Percentiles rank a stretch among this genome's conserved stretches.
Conservation (phyloP, 305 asterid species). For the Solanum chacoense region DNA sequence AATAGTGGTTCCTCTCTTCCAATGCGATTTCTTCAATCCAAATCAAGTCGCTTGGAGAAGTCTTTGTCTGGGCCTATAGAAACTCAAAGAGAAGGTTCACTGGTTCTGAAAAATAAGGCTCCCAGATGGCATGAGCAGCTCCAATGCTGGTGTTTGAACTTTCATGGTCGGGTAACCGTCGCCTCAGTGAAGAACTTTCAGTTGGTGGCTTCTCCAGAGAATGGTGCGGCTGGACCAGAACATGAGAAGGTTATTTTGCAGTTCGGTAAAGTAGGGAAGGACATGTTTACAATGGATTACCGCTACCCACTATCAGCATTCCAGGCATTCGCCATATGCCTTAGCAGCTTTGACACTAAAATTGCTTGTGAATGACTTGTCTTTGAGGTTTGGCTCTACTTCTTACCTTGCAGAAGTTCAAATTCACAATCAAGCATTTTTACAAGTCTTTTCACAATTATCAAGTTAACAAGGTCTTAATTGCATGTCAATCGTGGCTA, state of each 20-base stretch:
- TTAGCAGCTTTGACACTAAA: slow-evolving; percentile 91
- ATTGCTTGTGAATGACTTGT: slow-evolving; percentile 61
- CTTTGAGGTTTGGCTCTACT: background rate
- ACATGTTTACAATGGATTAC: slow-evolving; percentile 85
- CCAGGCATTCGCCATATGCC: slow-evolving; percentile 85
- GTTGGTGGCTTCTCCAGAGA: slow-evolving; percentile 75
- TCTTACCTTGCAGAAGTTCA: background rate
- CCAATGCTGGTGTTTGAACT: slow-evolving; percentile 96
- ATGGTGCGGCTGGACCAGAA: slow-evolving; percentile 47
- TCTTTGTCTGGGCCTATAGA: slow-evolving; percentile 25
- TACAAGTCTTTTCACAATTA: background rate
- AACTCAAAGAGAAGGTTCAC: slow-evolving; percentile 28
- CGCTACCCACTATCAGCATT: slow-evolving; percentile 77
- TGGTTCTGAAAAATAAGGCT: slow-evolving; percentile 63
- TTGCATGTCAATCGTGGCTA: background rate
- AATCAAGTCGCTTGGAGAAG: slow-evolving; percentile 33
- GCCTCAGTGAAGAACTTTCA: slow-evolving; percentile 93
- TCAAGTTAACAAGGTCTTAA: background rate
- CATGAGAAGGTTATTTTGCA: slow-evolving; percentile 70
- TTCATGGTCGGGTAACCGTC: slow-evolving; percentile 83
- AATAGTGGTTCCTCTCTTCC: slow-evolving; percentile 38
- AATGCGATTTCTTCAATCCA: slow-evolving; percentile 38
- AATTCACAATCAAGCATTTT: background rate
- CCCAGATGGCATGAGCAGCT: slow-evolving; percentile 97
- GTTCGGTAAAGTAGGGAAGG: slow-evolving; percentile 91